Conservation (phyloP, 768 basidiomycete genomes). For the Calocybe gangraenosa region DNA sequence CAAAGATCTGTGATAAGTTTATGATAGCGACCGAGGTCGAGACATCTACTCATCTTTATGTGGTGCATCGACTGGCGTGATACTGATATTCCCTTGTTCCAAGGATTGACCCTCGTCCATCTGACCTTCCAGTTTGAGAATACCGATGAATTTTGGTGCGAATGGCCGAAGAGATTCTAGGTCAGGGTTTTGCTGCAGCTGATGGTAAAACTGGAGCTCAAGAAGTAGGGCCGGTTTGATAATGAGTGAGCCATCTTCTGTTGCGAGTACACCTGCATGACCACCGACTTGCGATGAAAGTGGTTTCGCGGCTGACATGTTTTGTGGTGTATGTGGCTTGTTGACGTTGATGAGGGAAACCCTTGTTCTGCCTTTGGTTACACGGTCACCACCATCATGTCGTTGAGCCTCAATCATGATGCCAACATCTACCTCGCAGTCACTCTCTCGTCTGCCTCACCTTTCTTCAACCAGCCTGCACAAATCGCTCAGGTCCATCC, state of each 20-base stretch:
- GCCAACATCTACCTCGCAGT: constrained; percentile 24
- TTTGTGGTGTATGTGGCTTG: neutral
- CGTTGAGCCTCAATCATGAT: constrained; percentile 20
- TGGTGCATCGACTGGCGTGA: constrained; percentile 10
- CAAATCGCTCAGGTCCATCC: constrained; percentile 22
- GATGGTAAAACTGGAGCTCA: constrained; percentile 73
- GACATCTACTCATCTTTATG: constrained; percentile 18
- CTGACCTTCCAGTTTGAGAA: constrained; percentile 67
- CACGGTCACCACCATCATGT: constrained; percentile 8
- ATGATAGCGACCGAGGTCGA: neutral
- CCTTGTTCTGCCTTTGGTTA: too few relatives aligned
- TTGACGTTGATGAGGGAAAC: too few relatives aligned
- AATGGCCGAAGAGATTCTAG: constrained; percentile 49
- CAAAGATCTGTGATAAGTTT: constrained; percentile 7
- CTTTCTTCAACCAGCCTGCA: constrained; percentile 18
- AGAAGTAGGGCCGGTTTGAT: constrained; percentile 68
- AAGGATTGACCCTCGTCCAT: constrained; percentile 31
- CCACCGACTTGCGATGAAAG: constrained; percentile 63
- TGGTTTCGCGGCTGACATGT: constrained; percentile 9
- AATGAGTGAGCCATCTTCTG: constrained; percentile 71
- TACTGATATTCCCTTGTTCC: constrained; percentile 13
- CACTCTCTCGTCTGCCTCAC: constrained; percentile 19
- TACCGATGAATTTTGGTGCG: constrained; percentile 77
- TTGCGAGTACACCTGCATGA: constrained; percentile 67
- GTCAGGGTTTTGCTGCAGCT: constrained; percentile 34